Conservation (phyloP, 768 basidiomycete species). For the Collybiopsis luxurians region DNA sequence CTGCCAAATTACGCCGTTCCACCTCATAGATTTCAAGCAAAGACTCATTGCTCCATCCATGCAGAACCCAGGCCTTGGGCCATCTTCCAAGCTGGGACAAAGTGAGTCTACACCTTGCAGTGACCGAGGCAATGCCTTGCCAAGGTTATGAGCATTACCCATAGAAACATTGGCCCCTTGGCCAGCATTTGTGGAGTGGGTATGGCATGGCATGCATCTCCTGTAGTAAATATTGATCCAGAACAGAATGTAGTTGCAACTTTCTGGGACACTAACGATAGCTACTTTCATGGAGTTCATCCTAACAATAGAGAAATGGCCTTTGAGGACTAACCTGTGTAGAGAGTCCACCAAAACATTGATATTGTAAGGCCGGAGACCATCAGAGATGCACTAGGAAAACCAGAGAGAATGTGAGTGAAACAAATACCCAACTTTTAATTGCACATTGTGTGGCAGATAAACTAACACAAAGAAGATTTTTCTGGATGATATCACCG, state of each 20-base stretch:
- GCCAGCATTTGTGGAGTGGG: constrained; percentile 24
- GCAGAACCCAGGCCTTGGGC: constrained; percentile 24
- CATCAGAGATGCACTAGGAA: constrained; percentile 9
- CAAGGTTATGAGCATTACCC: constrained; percentile 21
- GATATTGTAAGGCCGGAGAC: constrained; percentile 15
- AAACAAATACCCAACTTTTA: too few relatives aligned
- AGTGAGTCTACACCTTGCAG: background rate
- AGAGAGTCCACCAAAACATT: constrained; percentile 18
- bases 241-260: constrained; percentile 16
- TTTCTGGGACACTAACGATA: constrained; percentile 13
- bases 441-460: too few relatives aligned
- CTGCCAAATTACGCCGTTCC: constrained; percentile 20
- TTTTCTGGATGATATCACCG: too few relatives aligned
- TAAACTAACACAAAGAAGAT: too few relatives aligned
- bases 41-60: constrained; percentile 18
- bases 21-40: constrained; percentile 25
- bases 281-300: too few relatives aligned
- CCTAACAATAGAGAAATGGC: too few relatives aligned
- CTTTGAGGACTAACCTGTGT: constrained; percentile 9
- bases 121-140: constrained; percentile 5
- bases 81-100: constrained; percentile 9
- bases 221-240: constrained; percentile 19
- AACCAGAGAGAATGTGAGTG: background rate
- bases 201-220: constrained; percentile 23
- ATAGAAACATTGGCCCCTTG: constrained; percentile 24